Evolutionary conservation across 139 green algal species (phyloP), one percentile per base, ranked within the genome.

Genomic region (Nannochloris sp.): DNA sequence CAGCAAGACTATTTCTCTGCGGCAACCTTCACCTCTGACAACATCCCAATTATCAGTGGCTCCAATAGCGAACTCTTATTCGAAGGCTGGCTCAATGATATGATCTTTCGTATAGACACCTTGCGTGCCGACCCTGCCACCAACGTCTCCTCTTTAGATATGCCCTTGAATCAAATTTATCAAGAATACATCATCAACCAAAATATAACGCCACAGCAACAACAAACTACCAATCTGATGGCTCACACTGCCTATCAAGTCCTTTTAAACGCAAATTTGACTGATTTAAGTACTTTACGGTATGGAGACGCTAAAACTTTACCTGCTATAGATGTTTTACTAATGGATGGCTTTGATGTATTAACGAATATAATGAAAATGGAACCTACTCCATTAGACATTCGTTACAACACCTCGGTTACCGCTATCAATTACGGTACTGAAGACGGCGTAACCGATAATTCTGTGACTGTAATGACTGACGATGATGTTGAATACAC

Each of bases 271-370:
- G 56, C 23, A 30, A 77, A 77, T 30, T 39, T 77, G 32, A 76
- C 67, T 35, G 39, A 53, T 42, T 51, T 64, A 55, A 66, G 13
- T 33, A 59, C 27, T 51, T 58, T 57, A 38, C 68, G 66, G 59
- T 72, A 36, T 47, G 68, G 51, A 38, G 60, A 75, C 29, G 68
- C 68, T 36, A 75, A 75, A 29, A 59, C 29, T 6, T 65, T 86
- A 4, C 80, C 80, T 1, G 64, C 61, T 4, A 47, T 68, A 1
- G 80, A 86, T 30, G 74, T 85, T 4, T 60, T 80, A 15, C 34
- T 87, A 23, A 6, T 47, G 3, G 55, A 56, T 4, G 80, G 80
- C 23, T 85, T 77, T 27, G 47, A 71, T 14, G 3, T 54, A 1
- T 9, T 86, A 0, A 36, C 60, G 3, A 30, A 65, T 9, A n/a